Evolutionary conservation across 805 yeast genomes (phyloP).

Genomic region (Hanseniaspora nectarophila): DNA sequence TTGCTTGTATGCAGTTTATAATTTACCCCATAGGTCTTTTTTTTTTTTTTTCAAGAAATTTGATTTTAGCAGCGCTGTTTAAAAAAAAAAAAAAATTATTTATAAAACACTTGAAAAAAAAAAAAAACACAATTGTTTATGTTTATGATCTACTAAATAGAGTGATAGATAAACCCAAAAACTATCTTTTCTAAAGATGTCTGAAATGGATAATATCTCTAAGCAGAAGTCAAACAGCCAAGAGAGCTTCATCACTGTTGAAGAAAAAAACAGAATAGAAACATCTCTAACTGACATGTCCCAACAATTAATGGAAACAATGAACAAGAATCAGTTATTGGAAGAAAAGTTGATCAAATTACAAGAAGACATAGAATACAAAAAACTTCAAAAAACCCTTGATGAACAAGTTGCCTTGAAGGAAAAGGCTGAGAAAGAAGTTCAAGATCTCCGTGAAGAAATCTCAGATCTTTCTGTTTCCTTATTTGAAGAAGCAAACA

Average conservation of each 20-base stretch:
- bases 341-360: neutral
- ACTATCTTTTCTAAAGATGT: neutral
- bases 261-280: conserved; percentile 12
- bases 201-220: neutral
- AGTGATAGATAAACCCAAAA: neutral
- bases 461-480: conserved; percentile 71
- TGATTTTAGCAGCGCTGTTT: neutral
- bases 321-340: conserved; percentile 11
- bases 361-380: neutral
- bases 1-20: too few relatives aligned
- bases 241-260: conserved; percentile 7
- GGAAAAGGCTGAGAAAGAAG: conserved; percentile 46
- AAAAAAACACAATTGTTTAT: too few relatives aligned
- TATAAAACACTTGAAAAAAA: too few relatives aligned
- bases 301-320: conserved; percentile 11
- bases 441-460: conserved; percentile 50
- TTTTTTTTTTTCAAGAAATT: neutral
- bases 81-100: too few relatives aligned
- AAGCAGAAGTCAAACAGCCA: neutral
- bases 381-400: neutral
- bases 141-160: too few relatives aligned
- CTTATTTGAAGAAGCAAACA: conserved; percentile 71
- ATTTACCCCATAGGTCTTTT: too few relatives aligned
- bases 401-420: neutral
- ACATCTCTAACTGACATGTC: conserved; percentile 8